Conservation (phyloP, 164 flowering plant species). For the Annona squamosa region DNA sequence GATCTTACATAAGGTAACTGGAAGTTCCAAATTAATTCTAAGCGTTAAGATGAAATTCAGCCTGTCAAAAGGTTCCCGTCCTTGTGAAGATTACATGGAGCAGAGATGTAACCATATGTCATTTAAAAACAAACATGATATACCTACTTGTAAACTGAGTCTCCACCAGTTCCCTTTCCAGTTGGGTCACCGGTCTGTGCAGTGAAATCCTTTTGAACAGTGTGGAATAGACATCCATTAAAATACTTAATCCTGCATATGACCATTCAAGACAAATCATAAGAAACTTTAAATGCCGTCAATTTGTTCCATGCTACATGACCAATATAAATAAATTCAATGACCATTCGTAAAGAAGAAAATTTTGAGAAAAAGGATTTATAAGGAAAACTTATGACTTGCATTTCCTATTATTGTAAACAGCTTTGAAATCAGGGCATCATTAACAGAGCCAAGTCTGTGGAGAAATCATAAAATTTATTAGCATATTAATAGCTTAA, state of each 20-base stretch:
- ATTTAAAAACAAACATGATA: background rate
- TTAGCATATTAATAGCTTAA: too few species aligned
- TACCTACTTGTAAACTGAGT: slow-evolving; percentile 79
- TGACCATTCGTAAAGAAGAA: background rate
- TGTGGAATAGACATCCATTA: slow-evolving; percentile 91
- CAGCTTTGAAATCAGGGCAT: too few species aligned
- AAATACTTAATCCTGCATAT: slow-evolving; percentile 77
- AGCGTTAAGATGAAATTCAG: too few species aligned
- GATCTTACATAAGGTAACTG: too few species aligned
- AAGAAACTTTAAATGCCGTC: background rate
- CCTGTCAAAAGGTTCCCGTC: too few species aligned
- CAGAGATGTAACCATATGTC: background rate
- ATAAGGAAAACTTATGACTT: background rate
- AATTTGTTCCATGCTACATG: background rate
- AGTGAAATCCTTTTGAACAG: slow-evolving; percentile 81
- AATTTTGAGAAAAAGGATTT: background rate
- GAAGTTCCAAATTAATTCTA: too few species aligned
- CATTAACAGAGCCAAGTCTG: too few species aligned
- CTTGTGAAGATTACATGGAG: too few species aligned
- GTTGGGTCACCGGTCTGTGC: slow-evolving; percentile 96
- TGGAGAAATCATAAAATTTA: too few species aligned
- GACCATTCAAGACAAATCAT: background rate
- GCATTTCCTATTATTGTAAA: too few species aligned
- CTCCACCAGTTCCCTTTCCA: slow-evolving; percentile 81
- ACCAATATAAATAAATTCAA: background rate